Percentiles rank a stretch among this genome's conserved stretches.
Conservation (phyloP, 1,139 yeast species). For the Geotrichum reessii region DNA sequence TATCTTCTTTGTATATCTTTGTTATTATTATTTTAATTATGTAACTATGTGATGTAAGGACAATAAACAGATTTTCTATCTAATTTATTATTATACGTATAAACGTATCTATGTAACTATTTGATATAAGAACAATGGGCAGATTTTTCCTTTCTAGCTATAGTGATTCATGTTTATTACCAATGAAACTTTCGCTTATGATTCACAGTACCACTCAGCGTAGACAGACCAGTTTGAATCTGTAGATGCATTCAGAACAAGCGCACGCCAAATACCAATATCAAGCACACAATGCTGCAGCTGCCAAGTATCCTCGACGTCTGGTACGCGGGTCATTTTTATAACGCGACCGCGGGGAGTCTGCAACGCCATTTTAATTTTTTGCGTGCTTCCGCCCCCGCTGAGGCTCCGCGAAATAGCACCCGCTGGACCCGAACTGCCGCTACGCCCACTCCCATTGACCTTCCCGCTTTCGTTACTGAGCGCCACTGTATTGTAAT, state of each 20-base stretch:
- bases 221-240: constrained; percentile 76
- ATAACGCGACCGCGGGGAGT: constrained; percentile 78
- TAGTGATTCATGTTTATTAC: too few species aligned
- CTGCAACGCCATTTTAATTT: constrained; percentile 57
- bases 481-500: constrained; percentile 49
- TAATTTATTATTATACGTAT: too few species aligned
- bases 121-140: too few species aligned
- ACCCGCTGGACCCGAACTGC: not conserved
- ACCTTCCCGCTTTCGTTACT: not conserved
- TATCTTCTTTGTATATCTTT: too few species aligned
- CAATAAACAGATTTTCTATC: too few species aligned
- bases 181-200: constrained; percentile 10
- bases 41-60: too few species aligned
- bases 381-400: constrained; percentile 20
- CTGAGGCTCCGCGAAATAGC: not conserved
- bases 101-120: too few species aligned
- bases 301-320: constrained; percentile 13
- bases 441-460: not conserved
- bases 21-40: too few species aligned
- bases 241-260: constrained; percentile 72
- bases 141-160: too few species aligned
- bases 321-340: constrained; percentile 48
- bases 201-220: constrained; percentile 79
- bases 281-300: not conserved
- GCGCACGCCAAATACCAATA: constrained; percentile 71